Evolutionary conservation across 2,329 filamentous ascomycete genomes (phyloP).

Genomic region (Endocalyx cinctus): DNA sequence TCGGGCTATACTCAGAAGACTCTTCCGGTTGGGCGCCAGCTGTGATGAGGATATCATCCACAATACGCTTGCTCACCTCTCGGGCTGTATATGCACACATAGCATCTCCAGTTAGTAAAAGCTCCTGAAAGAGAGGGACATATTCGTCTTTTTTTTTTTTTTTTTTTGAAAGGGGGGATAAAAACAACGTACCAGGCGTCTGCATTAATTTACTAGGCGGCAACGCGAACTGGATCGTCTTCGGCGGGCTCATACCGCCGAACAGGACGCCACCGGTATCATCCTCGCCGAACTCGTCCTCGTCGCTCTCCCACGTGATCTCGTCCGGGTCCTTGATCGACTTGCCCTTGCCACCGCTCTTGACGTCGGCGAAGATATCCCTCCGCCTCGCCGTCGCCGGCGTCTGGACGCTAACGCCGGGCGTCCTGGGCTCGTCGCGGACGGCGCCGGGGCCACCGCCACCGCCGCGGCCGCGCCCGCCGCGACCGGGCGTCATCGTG

Average conservation of each 20-base stretch:
- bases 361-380: slow-evolving; percentile 40
- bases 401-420: slow-evolving; percentile 82
- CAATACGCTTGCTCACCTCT: slow-evolving; percentile 76
- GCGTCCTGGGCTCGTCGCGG: slow-evolving; percentile 57
- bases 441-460: slow-evolving; percentile 35
- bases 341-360: slow-evolving; percentile 23
- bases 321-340: slow-evolving; percentile 40
- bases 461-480: slow-evolving; percentile 29
- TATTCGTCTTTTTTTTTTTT: too few relatives aligned
- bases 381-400: slow-evolving; percentile 52
- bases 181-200: slow-evolving; percentile 60
- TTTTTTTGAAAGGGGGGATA: slow-evolving; percentile 1
- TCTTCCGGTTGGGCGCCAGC: slow-evolving; percentile 61
- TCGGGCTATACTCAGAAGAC: slow-evolving; percentile 57
- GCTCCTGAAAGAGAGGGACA: too few relatives aligned
- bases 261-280: slow-evolving; percentile 49
- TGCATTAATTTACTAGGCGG: slow-evolving; percentile 73
- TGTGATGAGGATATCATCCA: slow-evolving; percentile 73
- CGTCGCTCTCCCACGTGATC: slow-evolving; percentile 69
- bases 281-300: slow-evolving; percentile 37
- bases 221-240: slow-evolving; percentile 83
- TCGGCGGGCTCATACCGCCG: slow-evolving; percentile 80
- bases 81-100: slow-evolving; percentile 49
- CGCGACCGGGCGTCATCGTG: slow-evolving; percentile 59
- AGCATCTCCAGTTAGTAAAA: slow-evolving; percentile 5